phyloP scores from a whole-genome alignment of 352 stramenopile species.

The Globisporangium camurandrum region DNA sequence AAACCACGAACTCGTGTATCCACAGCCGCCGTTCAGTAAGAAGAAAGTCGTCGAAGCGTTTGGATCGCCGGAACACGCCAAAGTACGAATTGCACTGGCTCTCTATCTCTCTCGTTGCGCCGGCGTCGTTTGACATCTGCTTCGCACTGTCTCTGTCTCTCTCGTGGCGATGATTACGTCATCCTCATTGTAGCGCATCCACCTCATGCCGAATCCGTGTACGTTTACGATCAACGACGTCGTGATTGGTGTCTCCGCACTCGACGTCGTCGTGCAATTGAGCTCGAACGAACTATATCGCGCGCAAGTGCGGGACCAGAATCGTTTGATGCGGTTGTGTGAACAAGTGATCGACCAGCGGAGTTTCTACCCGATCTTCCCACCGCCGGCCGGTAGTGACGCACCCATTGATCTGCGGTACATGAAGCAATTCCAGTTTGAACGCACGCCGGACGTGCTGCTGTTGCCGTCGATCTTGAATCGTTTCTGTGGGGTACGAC shows the following conservation, averaged over 20 bases:
- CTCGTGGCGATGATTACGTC: too few relatives aligned
- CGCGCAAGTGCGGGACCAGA: slow-evolving; percentile 46
- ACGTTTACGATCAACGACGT: slow-evolving; percentile 94
- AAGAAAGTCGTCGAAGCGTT: slow-evolving; percentile 75
- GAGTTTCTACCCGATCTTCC: slow-evolving; percentile 79
- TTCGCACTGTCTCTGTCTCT: neutral
- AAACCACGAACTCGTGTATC: slow-evolving; percentile 92
- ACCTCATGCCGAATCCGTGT: slow-evolving; percentile 94
- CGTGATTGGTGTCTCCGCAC: slow-evolving; percentile 88
- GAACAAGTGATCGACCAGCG: slow-evolving; percentile 78
- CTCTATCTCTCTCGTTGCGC: neutral
- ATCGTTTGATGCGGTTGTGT: slow-evolving; percentile 64
- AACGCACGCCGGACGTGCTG: slow-evolving; percentile 91
- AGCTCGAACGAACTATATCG: slow-evolving; percentile 76
- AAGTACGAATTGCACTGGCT: slow-evolving; percentile 19
- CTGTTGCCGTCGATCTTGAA: slow-evolving; percentile 93
- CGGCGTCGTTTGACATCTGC: neutral
- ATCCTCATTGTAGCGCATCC: slow-evolving; percentile 61
- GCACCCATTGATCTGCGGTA: slow-evolving; percentile 90
- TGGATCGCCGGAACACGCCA: slow-evolving; percentile 41
- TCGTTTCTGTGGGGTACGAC: slow-evolving; percentile 71
- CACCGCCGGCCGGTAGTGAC: slow-evolving; percentile 47
- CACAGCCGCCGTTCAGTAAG: slow-evolving; percentile 91
- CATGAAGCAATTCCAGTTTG: slow-evolving; percentile 88
- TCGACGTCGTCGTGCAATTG: slow-evolving; percentile 88